phyloP scores from a whole-genome alignment of 768 basidiomycete genomes.

The Lentinula boryana region DNA sequence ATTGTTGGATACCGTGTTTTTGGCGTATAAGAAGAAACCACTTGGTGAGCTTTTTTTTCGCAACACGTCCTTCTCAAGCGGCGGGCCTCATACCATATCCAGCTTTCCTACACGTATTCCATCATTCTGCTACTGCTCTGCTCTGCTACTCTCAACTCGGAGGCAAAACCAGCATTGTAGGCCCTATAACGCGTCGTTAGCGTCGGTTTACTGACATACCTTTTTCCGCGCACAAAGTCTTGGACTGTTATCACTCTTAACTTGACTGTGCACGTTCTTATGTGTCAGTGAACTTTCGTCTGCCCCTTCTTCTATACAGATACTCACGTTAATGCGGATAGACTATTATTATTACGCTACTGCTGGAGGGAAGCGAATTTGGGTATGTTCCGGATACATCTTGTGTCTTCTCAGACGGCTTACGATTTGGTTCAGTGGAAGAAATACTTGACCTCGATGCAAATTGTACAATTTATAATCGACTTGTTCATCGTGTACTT shows the following conservation, averaged over 20 bases:
- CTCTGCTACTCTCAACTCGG: constrained; percentile 93
- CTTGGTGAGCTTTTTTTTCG: constrained; percentile 54
- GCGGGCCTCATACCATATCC: not conserved
- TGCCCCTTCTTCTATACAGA: not conserved
- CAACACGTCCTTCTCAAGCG: not conserved
- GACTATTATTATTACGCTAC: constrained; percentile 99
- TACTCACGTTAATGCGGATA: constrained; percentile 21
- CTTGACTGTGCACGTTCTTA: constrained; percentile 89
- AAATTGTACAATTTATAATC: constrained; percentile 93
- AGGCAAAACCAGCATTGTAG: constrained; percentile 88
- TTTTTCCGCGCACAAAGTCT: constrained; percentile 48
- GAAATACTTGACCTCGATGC: constrained; percentile 94
- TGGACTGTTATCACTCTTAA: constrained; percentile 95
- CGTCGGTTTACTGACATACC: constrained; percentile 1
- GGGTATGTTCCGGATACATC: constrained; percentile 48
- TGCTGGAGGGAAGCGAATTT: constrained; percentile 93
- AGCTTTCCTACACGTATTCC: constrained; percentile 99
- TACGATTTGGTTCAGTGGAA: constrained; percentile 70
- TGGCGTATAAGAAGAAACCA: constrained; percentile 97
- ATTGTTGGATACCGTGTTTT: constrained; percentile 93
- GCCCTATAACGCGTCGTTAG: constrained; percentile 22
- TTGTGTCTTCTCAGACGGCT: constrained; percentile 6
- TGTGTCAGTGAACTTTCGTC: constrained; percentile 64
- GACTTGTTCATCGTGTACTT: constrained; percentile 91
- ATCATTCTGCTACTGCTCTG: constrained; percentile 96